Evolutionary conservation across 352 stramenopile genomes (phyloP).

Genomic region (Globisporangium yorkense): DNA sequence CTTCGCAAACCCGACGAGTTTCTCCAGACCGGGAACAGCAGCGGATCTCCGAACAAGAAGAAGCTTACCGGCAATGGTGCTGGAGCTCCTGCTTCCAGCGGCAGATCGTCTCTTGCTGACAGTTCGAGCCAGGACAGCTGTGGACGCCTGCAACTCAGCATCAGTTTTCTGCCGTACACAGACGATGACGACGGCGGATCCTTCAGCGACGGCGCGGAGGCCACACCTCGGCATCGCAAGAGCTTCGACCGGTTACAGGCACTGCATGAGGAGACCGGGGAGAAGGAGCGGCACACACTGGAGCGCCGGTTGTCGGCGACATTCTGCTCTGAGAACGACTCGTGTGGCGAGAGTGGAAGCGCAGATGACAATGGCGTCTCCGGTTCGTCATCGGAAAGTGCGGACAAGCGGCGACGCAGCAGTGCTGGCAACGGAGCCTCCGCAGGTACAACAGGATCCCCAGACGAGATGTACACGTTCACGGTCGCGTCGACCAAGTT

Average conservation of each 20-base stretch:
- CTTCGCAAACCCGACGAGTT: constrained; percentile 55
- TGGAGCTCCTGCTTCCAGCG: constrained; percentile 4
- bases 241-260: constrained; percentile 72
- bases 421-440: not conserved
- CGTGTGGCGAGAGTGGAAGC: not conserved
- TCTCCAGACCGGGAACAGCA: constrained; percentile 11
- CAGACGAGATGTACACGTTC: constrained; percentile 80
- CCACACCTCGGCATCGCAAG: constrained; percentile 51
- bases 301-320: constrained; percentile 7
- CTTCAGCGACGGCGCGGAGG: constrained; percentile 29
- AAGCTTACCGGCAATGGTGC: not conserved
- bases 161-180: constrained; percentile 65
- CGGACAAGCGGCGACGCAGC: not conserved
- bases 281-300: constrained; percentile 31
- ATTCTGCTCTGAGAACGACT: constrained; percentile 9
- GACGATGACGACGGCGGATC: constrained; percentile 34
- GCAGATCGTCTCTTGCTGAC: constrained; percentile 5
- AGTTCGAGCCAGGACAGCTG: constrained; percentile 23
- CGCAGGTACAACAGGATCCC: constrained; percentile 7
- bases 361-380: not conserved
- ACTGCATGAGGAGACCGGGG: constrained; percentile 65
- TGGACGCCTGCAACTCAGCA: constrained; percentile 68
- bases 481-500: constrained; percentile 82
- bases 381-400: not conserved
- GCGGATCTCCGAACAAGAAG: constrained; percentile 10